Evolutionary conservation across 139 green algal species (phyloP), one percentile per base, ranked within the genome.

Genomic region (Chlorokybus atmophyticus): DNA sequence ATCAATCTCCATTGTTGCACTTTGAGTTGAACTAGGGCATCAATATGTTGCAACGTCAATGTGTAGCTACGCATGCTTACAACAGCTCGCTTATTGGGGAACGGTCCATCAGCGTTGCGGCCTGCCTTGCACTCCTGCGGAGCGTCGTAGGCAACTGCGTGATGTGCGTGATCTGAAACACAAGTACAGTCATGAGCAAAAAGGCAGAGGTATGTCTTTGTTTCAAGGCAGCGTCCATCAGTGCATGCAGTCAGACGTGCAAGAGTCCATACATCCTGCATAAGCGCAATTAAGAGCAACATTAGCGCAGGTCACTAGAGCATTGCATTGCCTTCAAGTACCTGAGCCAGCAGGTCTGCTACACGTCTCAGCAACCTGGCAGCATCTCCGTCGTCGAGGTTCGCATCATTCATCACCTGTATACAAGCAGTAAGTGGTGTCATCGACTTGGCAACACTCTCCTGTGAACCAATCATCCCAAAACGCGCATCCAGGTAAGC

Each of bases 351-450:
- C 26, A 73, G 29, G 47, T 75, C 67, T 14, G 61, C 59, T 8
- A 62, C 73, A 26, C 67, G 52, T 17, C 55, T 55, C 2, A 75
- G 67, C n/a, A 75, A 48, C 23, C 64, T 55, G 6, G 64, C 67
- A 3, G 65, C 24, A 31, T 75, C 67, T 4, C 67, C 67, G 25
- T 75, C 61, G 50, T 75, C 67, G 19, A 75, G 31, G 0, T 21
- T 24, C 29, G 41, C 51, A 50, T 68, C 67, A 7, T 27, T 1
- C 32, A 73, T 64, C n/a, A 61, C 21, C 54, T 71, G 31, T 4
- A 28, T n/a, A n/a, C n/a, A n/a, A n/a, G n/a, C n/a, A n/a, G n/a
- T n/a, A n/a, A n/a, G n/a, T n/a, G n/a, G n/a, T n/a, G n/a, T n/a
- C n/a, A n/a, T n/a, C n/a, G n/a, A n/a, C n/a, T n/a, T n/a, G n/a